Conservation (phyloP, 305 asterid species). For the Solanum chacoense region DNA sequence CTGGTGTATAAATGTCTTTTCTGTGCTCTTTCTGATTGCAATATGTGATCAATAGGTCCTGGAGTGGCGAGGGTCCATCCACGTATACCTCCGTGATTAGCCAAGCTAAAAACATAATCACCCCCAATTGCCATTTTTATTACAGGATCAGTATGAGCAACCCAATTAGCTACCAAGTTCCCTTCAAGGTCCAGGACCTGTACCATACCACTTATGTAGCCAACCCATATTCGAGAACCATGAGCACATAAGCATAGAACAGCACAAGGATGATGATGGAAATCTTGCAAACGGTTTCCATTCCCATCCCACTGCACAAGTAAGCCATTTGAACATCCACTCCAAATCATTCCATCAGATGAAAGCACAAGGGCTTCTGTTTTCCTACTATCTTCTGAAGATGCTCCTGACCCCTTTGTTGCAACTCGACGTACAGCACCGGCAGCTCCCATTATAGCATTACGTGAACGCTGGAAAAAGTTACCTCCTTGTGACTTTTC, state of each 20-base stretch:
- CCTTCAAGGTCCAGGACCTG: conserved; percentile 78
- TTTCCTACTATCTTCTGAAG: conserved; percentile 54
- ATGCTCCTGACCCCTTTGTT: conserved; percentile 64
- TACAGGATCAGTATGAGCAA: conserved; percentile 74
- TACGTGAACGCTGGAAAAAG: conserved; percentile 81
- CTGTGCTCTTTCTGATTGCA: conserved; percentile 42
- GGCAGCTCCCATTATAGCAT: conserved; percentile 90
- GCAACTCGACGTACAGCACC: conserved; percentile 94
- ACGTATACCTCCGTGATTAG: conserved; percentile 91
- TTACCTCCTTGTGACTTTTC: conserved; percentile 66
- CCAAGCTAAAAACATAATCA: conserved; percentile 64
- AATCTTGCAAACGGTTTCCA: conserved; percentile 69
- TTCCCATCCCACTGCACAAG: conserved; percentile 91
- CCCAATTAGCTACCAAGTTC: conserved; percentile 55
- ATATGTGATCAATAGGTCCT: conserved; percentile 52
- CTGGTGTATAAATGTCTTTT: conserved; percentile 43
- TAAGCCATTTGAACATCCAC: conserved; percentile 71
- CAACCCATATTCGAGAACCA: conserved; percentile 72
- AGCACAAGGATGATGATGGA: conserved; percentile 65
- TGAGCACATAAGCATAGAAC: conserved; percentile 58
- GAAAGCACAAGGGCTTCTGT: conserved; percentile 73
- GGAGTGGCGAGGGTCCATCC: conserved; percentile 91
- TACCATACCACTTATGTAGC: conserved; percentile 71
- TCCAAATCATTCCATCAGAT: conserved; percentile 79
- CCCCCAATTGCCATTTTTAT: conserved; percentile 49